Base-by-base conservation (phyloP, 2,329 filamentous ascomycete species). In the Grosmannia clavigera region DNA sequence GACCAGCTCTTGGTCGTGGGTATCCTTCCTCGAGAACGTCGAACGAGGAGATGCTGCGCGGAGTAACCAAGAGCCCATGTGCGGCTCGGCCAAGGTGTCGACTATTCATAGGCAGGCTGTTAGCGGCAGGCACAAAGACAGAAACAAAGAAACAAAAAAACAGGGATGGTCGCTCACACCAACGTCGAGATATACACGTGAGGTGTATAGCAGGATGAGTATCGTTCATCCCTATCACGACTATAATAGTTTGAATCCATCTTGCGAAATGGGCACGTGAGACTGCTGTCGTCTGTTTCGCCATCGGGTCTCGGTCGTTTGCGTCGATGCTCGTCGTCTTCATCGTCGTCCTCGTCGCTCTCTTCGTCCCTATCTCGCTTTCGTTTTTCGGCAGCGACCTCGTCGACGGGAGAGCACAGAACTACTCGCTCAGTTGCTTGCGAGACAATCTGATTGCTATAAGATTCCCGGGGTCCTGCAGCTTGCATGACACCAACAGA, bases 141-240 rank as follows among this genome's bases (percentile, higher is more conserved):
- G 3, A 40, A 40, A 27, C 2, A 40, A 40, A 22, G 33, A 38
- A 33, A 14, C 2, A 6, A 12, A 33, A 25, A 11, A 19, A 11
- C 22, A 10, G 9, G 14, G 9, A 19, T 2, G n/a, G 12, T 27
- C 16, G 66, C 70, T 67, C 62, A 71, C 69, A 71, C 67, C 7
- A 72, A 62, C n/a, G 68, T 70, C 7, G 70, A 71, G 38, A 72
- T 70, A 50, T 70, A 67, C 53, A 64, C 62, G 60, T 72, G 71
- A 22, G 63, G 53, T 2, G 70, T 70, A 55, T 72, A 68, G 61
- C 71, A 72, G 1, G 69, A 66, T 5, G 62, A 63, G 61, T 68
- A 72, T 46, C 67, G 70, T 22, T 68, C 65, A 19, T 65, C 63
- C 27, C 62, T 66, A 19, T 64, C 64, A 27, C 64, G 64, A 51